phyloP scores from a whole-genome alignment of 495 filamentous ascomycete species.

The Ramalina intermedia region DNA sequence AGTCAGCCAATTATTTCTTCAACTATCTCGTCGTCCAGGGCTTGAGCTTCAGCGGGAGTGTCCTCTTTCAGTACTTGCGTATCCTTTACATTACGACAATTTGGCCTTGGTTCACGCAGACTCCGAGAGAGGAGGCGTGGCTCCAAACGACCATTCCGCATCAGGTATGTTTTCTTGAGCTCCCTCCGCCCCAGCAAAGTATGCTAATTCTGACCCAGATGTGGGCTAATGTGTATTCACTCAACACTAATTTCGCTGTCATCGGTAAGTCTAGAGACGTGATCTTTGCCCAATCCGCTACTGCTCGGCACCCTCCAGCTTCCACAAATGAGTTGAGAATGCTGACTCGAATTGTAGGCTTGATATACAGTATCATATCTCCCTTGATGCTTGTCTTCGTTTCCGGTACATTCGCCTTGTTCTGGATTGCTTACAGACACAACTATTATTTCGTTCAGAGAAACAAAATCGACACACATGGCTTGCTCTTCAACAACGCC shows the following conservation, averaged over 20 bases:
- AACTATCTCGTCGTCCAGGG: conserved; percentile 94
- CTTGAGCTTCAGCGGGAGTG: conserved; percentile 76
- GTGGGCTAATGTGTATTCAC: conserved; percentile 89
- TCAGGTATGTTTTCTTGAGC: conserved; percentile 5
- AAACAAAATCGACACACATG: conserved; percentile 81
- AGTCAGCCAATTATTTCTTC: conserved; percentile 92
- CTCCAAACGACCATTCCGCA: conserved; percentile 18
- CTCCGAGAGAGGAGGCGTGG: conserved; percentile 23
- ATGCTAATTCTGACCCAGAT: conserved; percentile 46
- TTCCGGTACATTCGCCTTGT: conserved; percentile 78
- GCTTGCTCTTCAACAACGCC: conserved; percentile 79
- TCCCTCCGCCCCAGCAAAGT: background rate
- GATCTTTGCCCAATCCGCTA: too few species aligned
- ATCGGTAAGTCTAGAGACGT: conserved; percentile 43
- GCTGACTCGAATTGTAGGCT: conserved; percentile 24
- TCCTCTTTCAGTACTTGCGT: conserved; percentile 67
- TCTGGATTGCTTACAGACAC: conserved; percentile 94
- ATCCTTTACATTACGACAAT: conserved; percentile 76
- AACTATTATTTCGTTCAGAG: conserved; percentile 91
- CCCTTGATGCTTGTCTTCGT: conserved; percentile 89
- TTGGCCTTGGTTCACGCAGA: conserved; percentile 77
- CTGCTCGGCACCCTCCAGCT: too few species aligned
- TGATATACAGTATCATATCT: conserved; percentile 82
- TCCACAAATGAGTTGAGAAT: background rate
- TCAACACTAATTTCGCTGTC: conserved; percentile 87